Conservation (phyloP, 805 yeast genomes). For the Nematodospora valgi region DNA sequence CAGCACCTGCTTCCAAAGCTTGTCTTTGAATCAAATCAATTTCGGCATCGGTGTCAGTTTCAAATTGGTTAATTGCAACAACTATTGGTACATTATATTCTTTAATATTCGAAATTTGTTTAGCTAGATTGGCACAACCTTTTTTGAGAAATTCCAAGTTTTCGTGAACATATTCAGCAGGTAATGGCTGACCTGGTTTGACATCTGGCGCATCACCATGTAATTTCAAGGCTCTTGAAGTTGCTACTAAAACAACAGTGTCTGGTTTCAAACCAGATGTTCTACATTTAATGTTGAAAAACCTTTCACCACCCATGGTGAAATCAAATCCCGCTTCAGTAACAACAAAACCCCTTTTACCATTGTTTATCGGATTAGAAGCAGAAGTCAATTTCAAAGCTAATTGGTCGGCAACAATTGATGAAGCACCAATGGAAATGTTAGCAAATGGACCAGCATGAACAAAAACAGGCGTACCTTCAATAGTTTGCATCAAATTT, state of each 20-base stretch:
- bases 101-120: slow-evolving; percentile 84
- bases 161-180: slow-evolving; percentile 76
- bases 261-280: slow-evolving; percentile 86
- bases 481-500: slow-evolving; percentile 93
- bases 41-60: slow-evolving; percentile 78
- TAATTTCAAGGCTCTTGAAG: slow-evolving; percentile 92
- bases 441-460: slow-evolving; percentile 99
- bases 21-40: slow-evolving; percentile 75
- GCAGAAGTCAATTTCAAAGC: slow-evolving; percentile 80
- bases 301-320: slow-evolving; percentile 99
- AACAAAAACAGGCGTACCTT: slow-evolving; percentile 95
- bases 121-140: slow-evolving; percentile 86
- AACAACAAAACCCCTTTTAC: slow-evolving; percentile 75
- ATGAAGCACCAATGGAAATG: slow-evolving; percentile 94
- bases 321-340: slow-evolving; percentile 99
- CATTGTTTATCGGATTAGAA: slow-evolving; percentile 41
- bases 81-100: slow-evolving; percentile 88
- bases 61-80: slow-evolving; percentile 89
- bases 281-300: slow-evolving; percentile 93
- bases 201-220: slow-evolving; percentile 99
- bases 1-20: slow-evolving; percentile 88
- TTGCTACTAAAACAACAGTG: slow-evolving; percentile 90
- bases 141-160: slow-evolving; percentile 70
- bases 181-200: slow-evolving; percentile 86
- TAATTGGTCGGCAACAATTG: slow-evolving; percentile 88